These are phyloP conservation scores for Avicennia marina DNA, from an alignment of 257 asterid species.

Conservation along the genomic window DNA sequence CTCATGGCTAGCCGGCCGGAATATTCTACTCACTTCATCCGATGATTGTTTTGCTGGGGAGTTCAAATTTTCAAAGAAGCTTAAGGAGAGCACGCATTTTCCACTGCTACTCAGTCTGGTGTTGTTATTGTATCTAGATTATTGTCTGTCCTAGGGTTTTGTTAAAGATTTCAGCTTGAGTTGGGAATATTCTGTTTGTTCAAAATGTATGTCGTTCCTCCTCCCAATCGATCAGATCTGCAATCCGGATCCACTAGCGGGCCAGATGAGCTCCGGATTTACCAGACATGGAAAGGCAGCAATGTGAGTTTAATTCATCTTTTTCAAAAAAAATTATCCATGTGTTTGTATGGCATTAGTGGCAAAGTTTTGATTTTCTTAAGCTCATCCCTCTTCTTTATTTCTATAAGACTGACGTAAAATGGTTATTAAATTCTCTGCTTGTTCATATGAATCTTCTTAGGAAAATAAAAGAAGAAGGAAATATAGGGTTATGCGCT, in stretches of 20 bases:
- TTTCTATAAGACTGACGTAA: too few relatives aligned
- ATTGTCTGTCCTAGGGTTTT: conserved; percentile 24
- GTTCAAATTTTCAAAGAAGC: background rate
- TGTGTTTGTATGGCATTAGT: too few relatives aligned
- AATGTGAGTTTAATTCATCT: conserved; percentile 52
- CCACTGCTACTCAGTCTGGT: conserved; percentile 5
- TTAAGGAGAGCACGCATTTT: conserved; percentile 1
- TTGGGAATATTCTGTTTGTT: conserved; percentile 15
- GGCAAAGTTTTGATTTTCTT: too few relatives aligned
- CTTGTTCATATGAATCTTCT: too few relatives aligned
- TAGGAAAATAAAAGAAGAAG: too few relatives aligned
- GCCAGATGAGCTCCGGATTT: conserved; percentile 63
- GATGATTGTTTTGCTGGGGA: conserved; percentile 17
- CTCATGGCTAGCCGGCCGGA: conserved; percentile 53
- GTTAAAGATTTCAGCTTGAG: conserved; percentile 28
- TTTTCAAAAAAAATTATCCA: conserved; percentile 1
- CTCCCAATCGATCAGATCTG: conserved; percentile 73
- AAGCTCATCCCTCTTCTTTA: too few relatives aligned
- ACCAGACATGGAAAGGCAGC: conserved; percentile 97
- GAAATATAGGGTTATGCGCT: too few relatives aligned
- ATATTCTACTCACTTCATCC: conserved; percentile 18
- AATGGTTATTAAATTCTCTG: too few relatives aligned
- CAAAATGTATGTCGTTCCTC: conserved; percentile 85
- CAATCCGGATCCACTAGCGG: conserved; percentile 63
- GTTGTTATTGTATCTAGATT: background rate